These are phyloP conservation scores for Chaetomium strumarium DNA, from an alignment of 2,329 filamentous ascomycete genomes.

Conservation along the genomic window DNA sequence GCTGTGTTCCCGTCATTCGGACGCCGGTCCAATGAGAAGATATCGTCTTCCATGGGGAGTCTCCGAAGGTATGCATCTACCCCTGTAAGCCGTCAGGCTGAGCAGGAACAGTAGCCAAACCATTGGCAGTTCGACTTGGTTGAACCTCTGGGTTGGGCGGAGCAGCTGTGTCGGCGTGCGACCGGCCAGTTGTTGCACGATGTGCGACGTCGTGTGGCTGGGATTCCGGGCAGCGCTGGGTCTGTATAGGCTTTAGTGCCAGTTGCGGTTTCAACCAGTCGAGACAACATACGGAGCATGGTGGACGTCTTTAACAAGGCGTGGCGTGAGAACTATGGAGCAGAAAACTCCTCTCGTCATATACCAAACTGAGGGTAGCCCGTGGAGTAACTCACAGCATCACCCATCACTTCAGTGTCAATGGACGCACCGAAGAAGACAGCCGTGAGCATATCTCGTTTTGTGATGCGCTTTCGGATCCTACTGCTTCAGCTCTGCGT, in stretches of 20 bases:
- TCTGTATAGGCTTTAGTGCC: not conserved
- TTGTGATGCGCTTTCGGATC: not conserved
- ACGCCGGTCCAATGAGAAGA: constrained; percentile 2
- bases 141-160: not conserved
- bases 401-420: not conserved
- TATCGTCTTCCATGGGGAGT: not conserved
- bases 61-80: constrained; percentile 2
- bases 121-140: not conserved
- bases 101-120: not conserved
- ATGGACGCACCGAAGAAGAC: not conserved
- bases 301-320: not conserved
- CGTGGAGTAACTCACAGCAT: not conserved
- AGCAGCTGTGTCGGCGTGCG: not conserved
- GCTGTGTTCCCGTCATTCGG: constrained; percentile 1
- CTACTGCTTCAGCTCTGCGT: not conserved
- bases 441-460: not conserved
- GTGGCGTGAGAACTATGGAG: not conserved
- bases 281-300: not conserved
- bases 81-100: constrained; percentile 1
- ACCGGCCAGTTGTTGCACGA: not conserved
- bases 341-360: not conserved
- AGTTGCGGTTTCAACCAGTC: not conserved
- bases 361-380: not conserved
- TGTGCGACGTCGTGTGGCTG: not conserved
- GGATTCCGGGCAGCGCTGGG: not conserved